Conservation (phyloP, 2,329 filamentous ascomycete species). For the Fusarium nodosum region DNA sequence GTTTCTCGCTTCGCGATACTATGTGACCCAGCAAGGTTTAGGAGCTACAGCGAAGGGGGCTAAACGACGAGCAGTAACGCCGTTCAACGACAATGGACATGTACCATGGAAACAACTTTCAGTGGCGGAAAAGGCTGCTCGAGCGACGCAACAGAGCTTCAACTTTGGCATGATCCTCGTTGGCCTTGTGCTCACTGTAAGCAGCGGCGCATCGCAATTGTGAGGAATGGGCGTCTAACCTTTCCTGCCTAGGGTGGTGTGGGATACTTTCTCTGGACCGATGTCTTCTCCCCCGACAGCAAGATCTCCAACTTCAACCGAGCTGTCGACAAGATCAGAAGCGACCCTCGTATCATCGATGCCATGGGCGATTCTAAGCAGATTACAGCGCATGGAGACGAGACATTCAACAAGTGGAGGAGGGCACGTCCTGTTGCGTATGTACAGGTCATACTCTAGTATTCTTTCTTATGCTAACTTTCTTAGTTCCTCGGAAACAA, state of each 20-base stretch:
- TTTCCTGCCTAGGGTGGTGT: slow-evolving; percentile 76
- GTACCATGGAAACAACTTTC: slow-evolving; percentile 86
- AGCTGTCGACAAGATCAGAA: slow-evolving; percentile 82
- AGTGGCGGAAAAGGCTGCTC: slow-evolving; percentile 80
- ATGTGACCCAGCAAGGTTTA: slow-evolving; percentile 70
- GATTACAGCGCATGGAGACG: slow-evolving; percentile 85
- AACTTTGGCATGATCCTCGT: slow-evolving; percentile 84
- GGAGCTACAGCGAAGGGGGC: slow-evolving; percentile 58
- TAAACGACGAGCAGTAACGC: slow-evolving; percentile 78
- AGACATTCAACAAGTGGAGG: slow-evolving; percentile 85
- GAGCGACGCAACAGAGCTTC: slow-evolving; percentile 90
- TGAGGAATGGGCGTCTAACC: slow-evolving; percentile 13
- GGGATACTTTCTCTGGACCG: slow-evolving; percentile 80
- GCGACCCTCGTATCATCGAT: slow-evolving; percentile 77
- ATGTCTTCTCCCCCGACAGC: slow-evolving; percentile 87
- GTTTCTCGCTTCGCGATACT: slow-evolving; percentile 61
- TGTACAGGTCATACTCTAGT: background rate
- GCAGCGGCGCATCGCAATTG: slow-evolving; percentile 1
- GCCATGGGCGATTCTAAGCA: slow-evolving; percentile 81
- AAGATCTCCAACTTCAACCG: slow-evolving; percentile 91
- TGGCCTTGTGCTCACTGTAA: slow-evolving; percentile 81
- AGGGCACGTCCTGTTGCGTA: slow-evolving; percentile 73
- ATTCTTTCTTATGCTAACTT: slow-evolving; percentile 46
- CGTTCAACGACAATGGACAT: slow-evolving; percentile 86
- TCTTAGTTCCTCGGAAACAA: slow-evolving; percentile 74